Base-by-base conservation (phyloP, 2,329 filamentous ascomycete species). In the Cytospora paraplurivora region DNA sequence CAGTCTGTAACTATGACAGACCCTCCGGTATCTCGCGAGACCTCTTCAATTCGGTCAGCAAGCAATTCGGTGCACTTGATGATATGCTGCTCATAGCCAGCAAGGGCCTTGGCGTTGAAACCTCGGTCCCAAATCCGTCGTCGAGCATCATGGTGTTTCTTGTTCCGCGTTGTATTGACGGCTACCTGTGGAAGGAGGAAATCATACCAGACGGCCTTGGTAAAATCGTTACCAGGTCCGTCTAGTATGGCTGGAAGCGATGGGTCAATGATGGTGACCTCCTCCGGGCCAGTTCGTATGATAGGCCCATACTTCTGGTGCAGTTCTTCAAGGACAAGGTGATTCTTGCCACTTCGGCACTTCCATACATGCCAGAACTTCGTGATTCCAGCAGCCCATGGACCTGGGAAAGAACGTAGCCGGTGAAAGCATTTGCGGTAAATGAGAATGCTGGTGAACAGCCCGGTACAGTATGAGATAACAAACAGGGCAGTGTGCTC, bases 141-240 rank as follows among this genome's bases (percentile, higher is more conserved):
- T 17, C 51, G 51, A 10, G 32, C 7, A 15, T 53, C 51, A 17
- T 71, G 69, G 7, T 67, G 56, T 11, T 56, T 38, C 8, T 55
- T 61, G 55, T 53, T 56, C 27, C 68, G 65, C 7, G 66, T 66
- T 8, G 65, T 59, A 27, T 64, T 67, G 2, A 71, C 10, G 0
- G 68, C 63, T 8, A 68, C 37, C 17, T 68, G 49, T 3, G 69
- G 69, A 7, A 66, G 59, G 21, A 71, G 44, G 10, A 69, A 65
- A 34, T 71, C 69, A 59, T 71, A 71, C 63, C 66, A 71, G 8
- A 62, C 66, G 1, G 66, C 64, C 41, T 69, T 70, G 11, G 58
- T 66, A 41, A 56, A 69, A 7, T 62, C 47, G 19, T 59, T 67
- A 8, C 62, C 51, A 1, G 64, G 66, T 0, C 70, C 67, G 27